Conservation (phyloP, 495 filamentous ascomycete species). For the Cetradonia linearis region DNA sequence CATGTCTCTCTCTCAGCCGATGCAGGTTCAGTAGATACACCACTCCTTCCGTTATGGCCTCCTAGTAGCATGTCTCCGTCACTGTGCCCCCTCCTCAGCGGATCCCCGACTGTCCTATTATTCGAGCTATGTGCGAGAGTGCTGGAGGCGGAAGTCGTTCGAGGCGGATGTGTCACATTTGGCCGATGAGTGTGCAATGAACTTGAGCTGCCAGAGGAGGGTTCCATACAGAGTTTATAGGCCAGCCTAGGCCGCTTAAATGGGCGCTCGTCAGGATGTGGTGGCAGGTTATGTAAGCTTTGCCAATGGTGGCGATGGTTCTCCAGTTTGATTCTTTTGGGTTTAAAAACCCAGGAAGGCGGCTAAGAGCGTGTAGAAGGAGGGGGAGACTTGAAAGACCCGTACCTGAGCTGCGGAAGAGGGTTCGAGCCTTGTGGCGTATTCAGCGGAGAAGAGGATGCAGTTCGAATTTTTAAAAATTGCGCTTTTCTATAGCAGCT, state of each 20-base stretch:
- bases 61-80: slow-evolving; percentile 21
- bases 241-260: slow-evolving; percentile 23
- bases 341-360: not conserved
- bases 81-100: slow-evolving; percentile 24
- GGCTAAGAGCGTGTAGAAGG: not conserved
- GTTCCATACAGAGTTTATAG: slow-evolving; percentile 19
- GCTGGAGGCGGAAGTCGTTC: slow-evolving; percentile 1
- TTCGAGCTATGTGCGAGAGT: not conserved
- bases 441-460: too few relatives aligned
- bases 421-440: not conserved
- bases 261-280: slow-evolving; percentile 18
- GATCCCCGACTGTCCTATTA: not conserved
- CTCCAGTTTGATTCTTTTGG: slow-evolving; percentile 10
- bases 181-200: slow-evolving; percentile 6
- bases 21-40: slow-evolving; percentile 5
- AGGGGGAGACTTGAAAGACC: not conserved
- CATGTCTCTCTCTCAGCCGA: slow-evolving; percentile 19
- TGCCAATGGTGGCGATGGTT: slow-evolving; percentile 5
- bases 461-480: not conserved
- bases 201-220: slow-evolving; percentile 6
- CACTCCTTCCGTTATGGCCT: not conserved
- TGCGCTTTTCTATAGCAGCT: not conserved
- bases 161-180: not conserved
- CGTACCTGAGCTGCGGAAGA: not conserved
- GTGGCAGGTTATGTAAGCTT: slow-evolving; percentile 9